These are phyloP conservation scores for Fusarium sp. DNA, from an alignment of 2,329 filamentous ascomycete species.

Conservation along the genomic window DNA sequence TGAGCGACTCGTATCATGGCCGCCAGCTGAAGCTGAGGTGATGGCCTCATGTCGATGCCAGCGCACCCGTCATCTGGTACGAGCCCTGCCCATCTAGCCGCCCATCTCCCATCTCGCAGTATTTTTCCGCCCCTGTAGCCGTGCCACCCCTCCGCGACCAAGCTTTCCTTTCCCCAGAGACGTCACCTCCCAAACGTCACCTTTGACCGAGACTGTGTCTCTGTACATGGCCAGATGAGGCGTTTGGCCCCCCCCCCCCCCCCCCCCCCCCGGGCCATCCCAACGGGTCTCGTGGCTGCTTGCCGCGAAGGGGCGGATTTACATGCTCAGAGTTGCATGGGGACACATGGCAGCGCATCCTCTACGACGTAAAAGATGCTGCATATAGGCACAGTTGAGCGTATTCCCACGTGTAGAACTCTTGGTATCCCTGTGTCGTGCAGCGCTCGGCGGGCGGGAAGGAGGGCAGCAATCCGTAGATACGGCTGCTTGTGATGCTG, in stretches of 20 bases:
- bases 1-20: slow-evolving; percentile 31
- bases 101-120: not conserved
- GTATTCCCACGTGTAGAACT: slow-evolving; percentile 14
- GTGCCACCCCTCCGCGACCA: slow-evolving; percentile 5
- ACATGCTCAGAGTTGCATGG: slow-evolving; percentile 4
- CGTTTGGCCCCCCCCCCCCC: slow-evolving; percentile 12
- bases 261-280: slow-evolving; percentile 27
- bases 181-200: not conserved
- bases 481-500: not conserved
- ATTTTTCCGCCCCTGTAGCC: slow-evolving; percentile 2
- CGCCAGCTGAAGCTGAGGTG: slow-evolving; percentile 12
- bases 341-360: slow-evolving; percentile 30
- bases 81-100: slow-evolving; percentile 13
- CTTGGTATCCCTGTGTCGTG: not conserved
- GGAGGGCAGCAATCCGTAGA: not conserved
- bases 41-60: slow-evolving; percentile 29
- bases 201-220: not conserved
- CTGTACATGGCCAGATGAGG: not conserved
- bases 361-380: slow-evolving; percentile 9
- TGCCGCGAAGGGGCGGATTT: not conserved
- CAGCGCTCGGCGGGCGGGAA: not conserved
- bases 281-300: slow-evolving; percentile 3
- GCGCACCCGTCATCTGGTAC: slow-evolving; percentile 15
- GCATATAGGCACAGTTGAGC: slow-evolving; percentile 6
- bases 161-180: not conserved